Percentiles rank a stretch among this genome's conserved stretches.
Evolutionary conservation across 2,329 filamentous ascomycete genomes (phyloP).

Genomic region (Fusarium mundagurra): DNA sequence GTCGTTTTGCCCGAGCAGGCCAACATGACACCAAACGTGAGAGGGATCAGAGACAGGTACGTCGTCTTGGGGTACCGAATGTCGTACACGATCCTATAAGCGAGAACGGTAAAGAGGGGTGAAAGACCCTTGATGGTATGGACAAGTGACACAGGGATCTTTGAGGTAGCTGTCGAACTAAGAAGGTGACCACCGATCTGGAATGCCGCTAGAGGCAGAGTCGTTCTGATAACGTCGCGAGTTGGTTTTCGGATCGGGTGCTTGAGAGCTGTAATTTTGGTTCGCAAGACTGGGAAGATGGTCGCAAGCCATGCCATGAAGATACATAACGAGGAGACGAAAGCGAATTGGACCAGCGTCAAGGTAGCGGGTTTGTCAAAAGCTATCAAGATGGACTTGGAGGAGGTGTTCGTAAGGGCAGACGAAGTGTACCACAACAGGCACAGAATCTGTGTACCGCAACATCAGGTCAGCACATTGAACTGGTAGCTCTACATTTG

Average conservation of each 20-base stretch:
- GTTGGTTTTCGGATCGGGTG: slow-evolving; percentile 85
- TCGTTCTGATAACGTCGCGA: slow-evolving; percentile 83
- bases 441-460: slow-evolving; percentile 75
- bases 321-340: slow-evolving; percentile 89
- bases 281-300: slow-evolving; percentile 75
- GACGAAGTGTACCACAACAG: slow-evolving; percentile 95
- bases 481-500: slow-evolving; percentile 8
- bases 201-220: slow-evolving; percentile 90
- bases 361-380: slow-evolving; percentile 91
- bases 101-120: slow-evolving; percentile 92
- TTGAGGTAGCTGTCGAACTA: slow-evolving; percentile 91
- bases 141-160: slow-evolving; percentile 95
- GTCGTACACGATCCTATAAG: slow-evolving; percentile 88
- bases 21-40: slow-evolving; percentile 94
- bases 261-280: slow-evolving; percentile 79
- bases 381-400: slow-evolving; percentile 93
- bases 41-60: slow-evolving; percentile 87
- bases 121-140: slow-evolving; percentile 99
- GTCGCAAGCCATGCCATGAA: slow-evolving; percentile 79
- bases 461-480: slow-evolving; percentile 38
- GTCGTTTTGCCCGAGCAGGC: slow-evolving; percentile 85
- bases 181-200: slow-evolving; percentile 94
- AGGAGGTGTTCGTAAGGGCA: slow-evolving; percentile 95
- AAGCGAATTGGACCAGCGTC: slow-evolving; percentile 91
- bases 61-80: slow-evolving; percentile 89